Percentiles rank a stretch among this genome's conserved stretches.
Conservation (phyloP, 805 yeast species). For the Torulaspora indica region DNA sequence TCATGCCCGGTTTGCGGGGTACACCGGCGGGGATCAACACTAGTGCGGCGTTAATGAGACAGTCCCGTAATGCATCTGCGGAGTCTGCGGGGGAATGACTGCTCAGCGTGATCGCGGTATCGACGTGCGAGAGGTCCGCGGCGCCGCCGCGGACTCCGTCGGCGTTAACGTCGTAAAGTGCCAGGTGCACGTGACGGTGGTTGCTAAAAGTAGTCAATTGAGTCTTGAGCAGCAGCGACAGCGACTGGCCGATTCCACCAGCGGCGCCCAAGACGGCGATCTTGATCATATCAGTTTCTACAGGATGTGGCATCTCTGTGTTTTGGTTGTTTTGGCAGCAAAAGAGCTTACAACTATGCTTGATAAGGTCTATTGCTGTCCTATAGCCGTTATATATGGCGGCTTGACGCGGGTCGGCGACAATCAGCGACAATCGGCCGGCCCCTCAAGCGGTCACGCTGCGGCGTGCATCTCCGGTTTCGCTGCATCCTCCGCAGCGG, state of each 20-base stretch:
- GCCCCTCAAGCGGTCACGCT: neutral
- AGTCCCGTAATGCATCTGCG: conserved; percentile 32
- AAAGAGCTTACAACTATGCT: no score
- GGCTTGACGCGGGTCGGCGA: neutral
- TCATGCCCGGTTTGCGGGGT: conserved; percentile 93
- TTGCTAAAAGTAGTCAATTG: conserved; percentile 15
- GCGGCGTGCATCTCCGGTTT: neutral
- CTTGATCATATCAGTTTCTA: conserved; percentile 38
- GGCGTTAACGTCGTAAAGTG: conserved; percentile 79
- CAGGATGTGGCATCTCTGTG: conserved; percentile 24
- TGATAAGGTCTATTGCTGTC: no score
- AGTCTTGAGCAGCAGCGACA: conserved; percentile 73
- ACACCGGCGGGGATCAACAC: conserved; percentile 70
- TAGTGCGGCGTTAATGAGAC: conserved; percentile 26
- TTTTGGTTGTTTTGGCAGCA: neutral
- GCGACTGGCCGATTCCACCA: conserved; percentile 93
- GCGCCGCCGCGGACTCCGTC: conserved; percentile 67
- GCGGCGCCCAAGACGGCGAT: conserved; percentile 89
- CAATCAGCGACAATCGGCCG: neutral
- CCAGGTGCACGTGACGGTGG: conserved; percentile 46
- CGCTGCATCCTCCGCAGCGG: conserved; percentile 1
- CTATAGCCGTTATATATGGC: neutral
- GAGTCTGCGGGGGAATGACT: conserved; percentile 51
- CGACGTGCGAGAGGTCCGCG: conserved; percentile 80
- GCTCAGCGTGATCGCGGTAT: conserved; percentile 57